Evolutionary conservation across 208 protist species (phyloP).

Genomic region (Crithidia expoeki): DNA sequence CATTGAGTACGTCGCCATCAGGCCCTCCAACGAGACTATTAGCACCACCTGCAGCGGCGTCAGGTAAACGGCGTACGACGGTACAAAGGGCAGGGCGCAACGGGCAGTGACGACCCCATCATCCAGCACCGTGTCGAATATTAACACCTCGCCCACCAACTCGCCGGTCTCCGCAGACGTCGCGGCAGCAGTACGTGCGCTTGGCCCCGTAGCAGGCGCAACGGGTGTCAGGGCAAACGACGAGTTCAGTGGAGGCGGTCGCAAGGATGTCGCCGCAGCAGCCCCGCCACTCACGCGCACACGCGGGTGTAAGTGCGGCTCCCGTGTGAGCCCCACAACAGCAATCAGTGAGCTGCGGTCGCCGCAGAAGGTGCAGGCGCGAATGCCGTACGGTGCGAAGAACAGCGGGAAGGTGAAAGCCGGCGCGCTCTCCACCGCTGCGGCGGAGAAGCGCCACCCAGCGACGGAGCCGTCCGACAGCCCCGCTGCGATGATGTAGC

Average conservation of each 20-base stretch:
- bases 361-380: slow-evolving; percentile 68
- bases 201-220: background rate
- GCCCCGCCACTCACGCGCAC: background rate
- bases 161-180: background rate
- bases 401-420: slow-evolving; percentile 45
- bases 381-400: slow-evolving; percentile 53
- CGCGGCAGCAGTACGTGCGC: background rate
- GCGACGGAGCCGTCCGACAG: slow-evolving; percentile 75
- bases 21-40: slow-evolving; percentile 62
- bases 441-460: slow-evolving; percentile 65
- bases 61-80: slow-evolving; percentile 73
- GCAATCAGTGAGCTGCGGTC: slow-evolving; percentile 63
- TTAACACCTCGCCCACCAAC: slow-evolving; percentile 40
- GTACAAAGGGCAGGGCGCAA: slow-evolving; percentile 76
- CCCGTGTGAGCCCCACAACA: slow-evolving; percentile 54
- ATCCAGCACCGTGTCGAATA: slow-evolving; percentile 44
- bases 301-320: slow-evolving; percentile 36
- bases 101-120: slow-evolving; percentile 47
- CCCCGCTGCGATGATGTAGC: slow-evolving; percentile 71
- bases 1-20: slow-evolving; percentile 67
- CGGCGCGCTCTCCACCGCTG: slow-evolving; percentile 35
- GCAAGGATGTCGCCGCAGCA: background rate
- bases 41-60: slow-evolving; percentile 58
- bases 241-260: background rate
- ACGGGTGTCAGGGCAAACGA: slow-evolving; percentile 3